Evolutionary conservation across 305 asterid genomes (phyloP).

Genomic region (Caryopteris hybrid): DNA sequence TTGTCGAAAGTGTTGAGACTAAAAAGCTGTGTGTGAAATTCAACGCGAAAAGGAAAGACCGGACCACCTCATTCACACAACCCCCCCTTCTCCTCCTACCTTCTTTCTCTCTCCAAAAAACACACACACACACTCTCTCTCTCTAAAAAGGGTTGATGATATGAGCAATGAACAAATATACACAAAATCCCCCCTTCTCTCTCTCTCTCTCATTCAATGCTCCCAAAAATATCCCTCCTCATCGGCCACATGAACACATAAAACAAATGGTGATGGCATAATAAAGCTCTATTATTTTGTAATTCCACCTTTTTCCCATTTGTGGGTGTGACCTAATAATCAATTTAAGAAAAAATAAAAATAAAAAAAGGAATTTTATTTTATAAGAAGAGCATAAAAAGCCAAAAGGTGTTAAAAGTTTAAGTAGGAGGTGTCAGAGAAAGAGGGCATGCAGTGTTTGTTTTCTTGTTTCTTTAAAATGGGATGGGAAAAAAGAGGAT

Average conservation of each 20-base stretch:
- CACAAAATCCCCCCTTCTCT: conserved; percentile 18
- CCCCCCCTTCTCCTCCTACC: conserved; percentile 9
- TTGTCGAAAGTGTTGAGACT: conserved; percentile 21
- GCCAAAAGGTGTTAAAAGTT: conserved; percentile 29
- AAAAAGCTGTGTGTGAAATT: conserved; percentile 33
- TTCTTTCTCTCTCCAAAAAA: conserved; percentile 10
- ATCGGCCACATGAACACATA: conserved; percentile 30
- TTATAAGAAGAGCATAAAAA: conserved; percentile 16
- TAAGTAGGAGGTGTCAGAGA: conserved; percentile 41
- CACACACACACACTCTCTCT: conserved; percentile 18
- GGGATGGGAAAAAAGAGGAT: conserved; percentile 15
- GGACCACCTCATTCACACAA: conserved; percentile 44
- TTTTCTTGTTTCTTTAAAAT: conserved; percentile 27
- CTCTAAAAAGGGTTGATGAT: conserved; percentile 26
- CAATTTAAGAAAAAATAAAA: background rate
- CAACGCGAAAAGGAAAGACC: conserved; percentile 59
- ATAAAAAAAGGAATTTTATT: conserved; percentile 5
- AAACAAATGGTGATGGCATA: conserved; percentile 29
- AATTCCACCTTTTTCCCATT: background rate
- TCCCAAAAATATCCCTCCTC: conserved; percentile 17
- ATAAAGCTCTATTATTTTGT: conserved; percentile 11
- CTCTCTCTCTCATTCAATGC: conserved; percentile 43
- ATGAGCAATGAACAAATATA: conserved; percentile 21
- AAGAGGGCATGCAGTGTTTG: conserved; percentile 40
- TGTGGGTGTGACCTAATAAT: conserved; percentile 18